Percentiles rank a stretch among this genome's conserved stretches.
Evolutionary conservation across 2,329 filamentous ascomycete genomes (phyloP).

Genomic region (Dactylellina drechsleri): DNA sequence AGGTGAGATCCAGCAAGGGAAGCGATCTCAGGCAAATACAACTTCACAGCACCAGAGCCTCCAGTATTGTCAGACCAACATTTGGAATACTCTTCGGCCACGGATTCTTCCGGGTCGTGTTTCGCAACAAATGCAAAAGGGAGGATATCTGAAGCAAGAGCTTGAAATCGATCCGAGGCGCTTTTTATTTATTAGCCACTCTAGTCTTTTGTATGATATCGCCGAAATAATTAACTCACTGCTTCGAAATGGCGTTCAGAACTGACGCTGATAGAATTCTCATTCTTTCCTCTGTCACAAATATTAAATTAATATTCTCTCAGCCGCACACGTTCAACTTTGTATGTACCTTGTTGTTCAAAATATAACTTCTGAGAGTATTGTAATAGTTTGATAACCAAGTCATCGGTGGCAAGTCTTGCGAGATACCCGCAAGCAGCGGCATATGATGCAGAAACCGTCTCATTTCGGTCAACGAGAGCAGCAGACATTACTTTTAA

Average conservation of each 20-base stretch:
- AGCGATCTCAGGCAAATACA: slow-evolving; percentile 86
- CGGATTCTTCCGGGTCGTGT: slow-evolving; percentile 83
- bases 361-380: slow-evolving; percentile 78
- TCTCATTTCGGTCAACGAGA: slow-evolving; percentile 89
- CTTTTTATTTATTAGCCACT: slow-evolving; percentile 48
- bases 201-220: background rate
- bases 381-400: slow-evolving; percentile 67
- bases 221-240: slow-evolving; percentile 55
- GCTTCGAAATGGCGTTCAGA: slow-evolving; percentile 82
- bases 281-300: slow-evolving; percentile 54
- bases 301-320: slow-evolving; percentile 22
- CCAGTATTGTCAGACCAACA: slow-evolving; percentile 93
- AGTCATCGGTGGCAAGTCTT: slow-evolving; percentile 67
- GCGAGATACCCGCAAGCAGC: slow-evolving; percentile 86
- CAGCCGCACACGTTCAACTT: slow-evolving; percentile 70
- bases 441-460: slow-evolving; percentile 89
- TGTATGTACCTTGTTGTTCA: slow-evolving; percentile 76
- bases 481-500: slow-evolving; percentile 81
- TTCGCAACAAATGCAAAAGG: slow-evolving; percentile 90
- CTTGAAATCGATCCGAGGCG: slow-evolving; percentile 86
- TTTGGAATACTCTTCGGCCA: slow-evolving; percentile 80
- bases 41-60: slow-evolving; percentile 79
- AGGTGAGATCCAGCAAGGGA: slow-evolving; percentile 74
- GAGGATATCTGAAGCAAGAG: slow-evolving; percentile 77
- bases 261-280: slow-evolving; percentile 71